Base-by-base conservation (phyloP, 441 rosid species). In the Jatropha podagrica region DNA sequence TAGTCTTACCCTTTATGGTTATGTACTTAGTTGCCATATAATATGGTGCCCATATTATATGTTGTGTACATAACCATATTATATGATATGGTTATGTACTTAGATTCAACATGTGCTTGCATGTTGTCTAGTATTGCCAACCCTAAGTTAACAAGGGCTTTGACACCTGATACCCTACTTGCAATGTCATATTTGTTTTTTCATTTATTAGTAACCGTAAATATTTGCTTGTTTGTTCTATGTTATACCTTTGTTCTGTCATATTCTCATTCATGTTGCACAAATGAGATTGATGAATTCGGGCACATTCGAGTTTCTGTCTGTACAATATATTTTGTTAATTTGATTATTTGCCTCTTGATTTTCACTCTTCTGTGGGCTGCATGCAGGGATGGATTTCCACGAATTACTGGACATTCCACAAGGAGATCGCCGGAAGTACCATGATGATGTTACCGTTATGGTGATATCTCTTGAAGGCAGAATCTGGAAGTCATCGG, bases 401-500 rank as follows among this genome's bases (percentile, higher is more conserved):
- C 97, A 92, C 77, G 97, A 95, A 75, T 80, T 95, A 56, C 88
- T 95, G 1, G 98, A 95, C 85, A 90, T 95, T 44, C 98, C 98
- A 13, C 98, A 93, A 82, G 99, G 99, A 66, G 99, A 95, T 81
- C 83, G 99, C 40, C 85, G 99, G 74, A 95, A 93, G 85, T 95
- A 93, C 82, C 99, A 95, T 62, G 99, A 95, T 3, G 99, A 95
- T 79, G 96, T 94, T 74, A 92, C 98, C 18, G 98, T 95, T 12
- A 89, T 95, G 92, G 93, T 95, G 83, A 85, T 95, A 82, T 92
- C 99, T 1, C 92, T 95, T 46, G 99, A 90, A 82, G 99, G 95
- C 81, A 86, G 99, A 82, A 93, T 95, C 51, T 95, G 99, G 99
- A 92, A 93, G 81, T 95, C 99, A 75, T 95, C 99, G 27, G 98